phyloP scores from a whole-genome alignment of 257 asterid genomes.

The Penstemon davidsonii region DNA sequence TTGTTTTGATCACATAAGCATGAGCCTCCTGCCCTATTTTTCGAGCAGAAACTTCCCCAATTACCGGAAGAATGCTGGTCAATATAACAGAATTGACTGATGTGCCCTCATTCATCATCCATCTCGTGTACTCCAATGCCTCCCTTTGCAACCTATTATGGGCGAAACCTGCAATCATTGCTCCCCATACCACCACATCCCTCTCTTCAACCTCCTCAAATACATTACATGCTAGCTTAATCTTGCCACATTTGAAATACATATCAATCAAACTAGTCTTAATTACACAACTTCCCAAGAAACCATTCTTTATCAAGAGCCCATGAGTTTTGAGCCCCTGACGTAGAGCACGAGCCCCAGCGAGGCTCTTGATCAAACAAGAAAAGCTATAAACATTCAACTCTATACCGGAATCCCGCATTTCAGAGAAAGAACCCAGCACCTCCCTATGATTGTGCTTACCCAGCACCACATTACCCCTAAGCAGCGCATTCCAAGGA shows the following conservation, averaged over 20 bases:
- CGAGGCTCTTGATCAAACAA: slow-evolving; percentile 86
- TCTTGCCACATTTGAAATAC: slow-evolving; percentile 92
- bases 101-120: slow-evolving; percentile 60
- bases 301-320: slow-evolving; percentile 74
- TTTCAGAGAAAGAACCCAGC: slow-evolving; percentile 55
- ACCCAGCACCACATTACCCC: slow-evolving; percentile 84
- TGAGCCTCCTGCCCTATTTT: slow-evolving; percentile 78
- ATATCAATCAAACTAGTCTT: slow-evolving; percentile 82
- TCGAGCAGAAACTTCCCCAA: slow-evolving; percentile 60
- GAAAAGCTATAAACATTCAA: slow-evolving; percentile 81
- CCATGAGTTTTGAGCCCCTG: slow-evolving; percentile 86
- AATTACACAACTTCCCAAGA: slow-evolving; percentile 47
- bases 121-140: slow-evolving; percentile 68
- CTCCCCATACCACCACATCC: slow-evolving; percentile 90
- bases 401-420: slow-evolving; percentile 75
- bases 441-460: slow-evolving; percentile 50
- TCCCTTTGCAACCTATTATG: slow-evolving; percentile 76
- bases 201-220: slow-evolving; percentile 72
- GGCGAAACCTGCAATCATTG: slow-evolving; percentile 86
- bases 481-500: slow-evolving; percentile 92
- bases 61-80: slow-evolving; percentile 66
- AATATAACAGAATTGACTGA: slow-evolving; percentile 70
- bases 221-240: slow-evolving; percentile 56
- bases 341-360: slow-evolving; percentile 63
- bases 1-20: slow-evolving; percentile 76